phyloP scores from a whole-genome alignment of 768 basidiomycete genomes.

The Artomyces pyxidatus region DNA sequence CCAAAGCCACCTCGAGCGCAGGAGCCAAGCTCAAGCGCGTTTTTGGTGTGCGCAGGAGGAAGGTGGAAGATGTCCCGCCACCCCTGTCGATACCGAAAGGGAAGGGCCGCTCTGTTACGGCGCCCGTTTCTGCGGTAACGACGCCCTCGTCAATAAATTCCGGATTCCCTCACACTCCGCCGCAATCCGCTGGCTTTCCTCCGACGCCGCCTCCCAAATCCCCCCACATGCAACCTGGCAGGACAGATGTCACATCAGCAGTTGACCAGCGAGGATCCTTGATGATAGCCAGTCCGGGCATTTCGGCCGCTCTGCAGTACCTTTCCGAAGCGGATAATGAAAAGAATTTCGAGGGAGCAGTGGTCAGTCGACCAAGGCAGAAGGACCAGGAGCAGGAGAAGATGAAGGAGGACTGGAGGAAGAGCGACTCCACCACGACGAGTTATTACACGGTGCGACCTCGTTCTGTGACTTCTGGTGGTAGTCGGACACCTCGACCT shows the following conservation, averaged over 20 bases:
- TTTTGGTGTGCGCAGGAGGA: conserved; percentile 49
- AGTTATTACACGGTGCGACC: conserved; percentile 67
- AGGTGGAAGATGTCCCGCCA: conserved; percentile 35
- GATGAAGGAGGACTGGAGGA: conserved; percentile 66
- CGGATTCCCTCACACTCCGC: too few relatives aligned
- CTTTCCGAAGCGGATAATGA: conserved; percentile 33
- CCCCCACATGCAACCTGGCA: neutral
- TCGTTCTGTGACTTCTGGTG: conserved; percentile 29
- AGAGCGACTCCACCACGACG: conserved; percentile 71
- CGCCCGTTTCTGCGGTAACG: conserved; percentile 20
- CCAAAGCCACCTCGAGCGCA: conserved; percentile 20
- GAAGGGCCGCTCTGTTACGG: conserved; percentile 13
- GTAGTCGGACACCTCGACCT: conserved; percentile 51
- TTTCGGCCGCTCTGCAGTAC: conserved; percentile 50
- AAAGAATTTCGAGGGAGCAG: conserved; percentile 10
- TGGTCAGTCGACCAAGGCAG: conserved; percentile 18
- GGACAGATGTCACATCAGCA: neutral
- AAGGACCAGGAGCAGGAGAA: conserved; percentile 22
- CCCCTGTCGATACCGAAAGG: neutral
- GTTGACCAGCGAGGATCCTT: conserved; percentile 40
- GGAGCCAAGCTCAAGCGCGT: conserved; percentile 51
- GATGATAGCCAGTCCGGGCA: conserved; percentile 48
- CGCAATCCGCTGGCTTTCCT: neutral
- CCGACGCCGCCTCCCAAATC: conserved; percentile 4
- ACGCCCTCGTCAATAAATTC: conserved; percentile 14